Conservation (phyloP, 2,329 filamentous ascomycete species). For the Thielaviopsis populi region DNA sequence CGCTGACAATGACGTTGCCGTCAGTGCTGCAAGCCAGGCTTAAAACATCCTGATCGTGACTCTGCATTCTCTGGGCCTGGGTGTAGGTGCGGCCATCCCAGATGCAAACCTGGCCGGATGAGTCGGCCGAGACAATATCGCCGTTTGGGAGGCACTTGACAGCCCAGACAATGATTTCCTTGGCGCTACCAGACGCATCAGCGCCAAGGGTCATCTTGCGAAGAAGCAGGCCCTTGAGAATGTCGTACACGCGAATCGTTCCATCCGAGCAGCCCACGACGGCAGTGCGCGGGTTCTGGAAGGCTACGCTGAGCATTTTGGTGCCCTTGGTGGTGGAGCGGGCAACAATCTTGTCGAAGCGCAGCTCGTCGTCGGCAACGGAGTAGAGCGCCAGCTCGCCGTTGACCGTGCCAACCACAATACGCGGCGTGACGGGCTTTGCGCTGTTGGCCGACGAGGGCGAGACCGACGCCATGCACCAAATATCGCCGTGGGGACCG, state of each 20-base stretch:
- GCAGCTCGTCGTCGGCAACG: conserved; percentile 68
- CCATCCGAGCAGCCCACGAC: conserved; percentile 93
- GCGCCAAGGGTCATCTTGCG: conserved; percentile 76
- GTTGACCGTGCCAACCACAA: conserved; percentile 80
- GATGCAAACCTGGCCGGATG: conserved; percentile 80
- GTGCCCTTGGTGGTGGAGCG: conserved; percentile 69
- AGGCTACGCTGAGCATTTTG: conserved; percentile 79
- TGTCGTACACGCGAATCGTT: conserved; percentile 82
- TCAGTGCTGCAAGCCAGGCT: conserved; percentile 72
- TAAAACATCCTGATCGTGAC: conserved; percentile 79
- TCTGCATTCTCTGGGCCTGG: conserved; percentile 68
- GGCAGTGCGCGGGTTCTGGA: conserved; percentile 68
- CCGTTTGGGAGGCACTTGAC: conserved; percentile 77
- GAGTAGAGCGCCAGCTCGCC: conserved; percentile 78
- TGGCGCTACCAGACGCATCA: conserved; percentile 52
- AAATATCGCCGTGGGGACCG: conserved; percentile 90
- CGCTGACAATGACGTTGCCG: conserved; percentile 70
- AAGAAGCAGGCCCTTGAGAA: conserved; percentile 58
- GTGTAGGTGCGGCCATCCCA: conserved; percentile 92
- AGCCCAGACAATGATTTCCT: conserved; percentile 83
- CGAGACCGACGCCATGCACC: conserved; percentile 56
- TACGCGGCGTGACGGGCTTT: conserved; percentile 22
- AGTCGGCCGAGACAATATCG: conserved; percentile 88
- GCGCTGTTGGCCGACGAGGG: conserved; percentile 20
- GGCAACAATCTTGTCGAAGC: conserved; percentile 61